These are phyloP conservation scores for Phialemoniopsis sp. DNA, from an alignment of 2,329 filamentous ascomycete species.

Conservation along the genomic window DNA sequence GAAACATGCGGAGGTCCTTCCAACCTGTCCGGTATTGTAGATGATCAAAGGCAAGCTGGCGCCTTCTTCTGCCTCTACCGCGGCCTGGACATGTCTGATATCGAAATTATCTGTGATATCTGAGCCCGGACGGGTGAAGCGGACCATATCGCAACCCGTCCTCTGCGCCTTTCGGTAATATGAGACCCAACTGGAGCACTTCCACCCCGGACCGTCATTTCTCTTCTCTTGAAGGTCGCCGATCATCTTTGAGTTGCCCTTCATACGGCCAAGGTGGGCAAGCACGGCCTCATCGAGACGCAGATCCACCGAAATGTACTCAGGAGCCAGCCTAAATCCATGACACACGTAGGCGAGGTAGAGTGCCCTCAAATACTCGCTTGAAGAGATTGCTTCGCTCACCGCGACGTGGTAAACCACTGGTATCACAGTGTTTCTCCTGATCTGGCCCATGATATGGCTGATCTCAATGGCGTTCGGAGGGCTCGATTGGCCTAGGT, in stretches of 20 bases:
- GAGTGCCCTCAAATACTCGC: constrained; percentile 5
- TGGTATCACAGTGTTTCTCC: constrained; percentile 58
- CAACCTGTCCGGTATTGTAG: constrained; percentile 61
- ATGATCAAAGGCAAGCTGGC: constrained; percentile 51
- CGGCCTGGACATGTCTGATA: constrained; percentile 42
- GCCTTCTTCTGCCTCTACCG: constrained; percentile 35
- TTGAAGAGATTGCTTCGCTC: too few relatives aligned
- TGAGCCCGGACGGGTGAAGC: constrained; percentile 53
- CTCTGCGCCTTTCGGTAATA: constrained; percentile 54
- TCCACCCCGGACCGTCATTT: constrained; percentile 47
- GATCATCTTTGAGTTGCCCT: constrained; percentile 57
- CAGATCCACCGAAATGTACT: constrained; percentile 60
- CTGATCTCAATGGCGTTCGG: constrained; percentile 48
- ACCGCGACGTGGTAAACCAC: constrained; percentile 46
- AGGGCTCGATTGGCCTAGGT: constrained; percentile 12
- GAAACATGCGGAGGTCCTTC: constrained; percentile 62
- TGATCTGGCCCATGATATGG: constrained; percentile 53
- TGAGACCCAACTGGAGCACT: constrained; percentile 46
- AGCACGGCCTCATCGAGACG: constrained; percentile 48
- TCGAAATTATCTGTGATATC: constrained; percentile 60
- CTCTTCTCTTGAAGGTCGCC: constrained; percentile 44
- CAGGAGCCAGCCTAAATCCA: constrained; percentile 56
- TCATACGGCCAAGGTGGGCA: constrained; percentile 41
- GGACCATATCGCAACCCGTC: constrained; percentile 58
- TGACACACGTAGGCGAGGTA: constrained; percentile 58